Evolutionary conservation across 2,329 filamentous ascomycete genomes (phyloP), one percentile per base, ranked within the genome.

Genomic region (Claviceps citrina): DNA sequence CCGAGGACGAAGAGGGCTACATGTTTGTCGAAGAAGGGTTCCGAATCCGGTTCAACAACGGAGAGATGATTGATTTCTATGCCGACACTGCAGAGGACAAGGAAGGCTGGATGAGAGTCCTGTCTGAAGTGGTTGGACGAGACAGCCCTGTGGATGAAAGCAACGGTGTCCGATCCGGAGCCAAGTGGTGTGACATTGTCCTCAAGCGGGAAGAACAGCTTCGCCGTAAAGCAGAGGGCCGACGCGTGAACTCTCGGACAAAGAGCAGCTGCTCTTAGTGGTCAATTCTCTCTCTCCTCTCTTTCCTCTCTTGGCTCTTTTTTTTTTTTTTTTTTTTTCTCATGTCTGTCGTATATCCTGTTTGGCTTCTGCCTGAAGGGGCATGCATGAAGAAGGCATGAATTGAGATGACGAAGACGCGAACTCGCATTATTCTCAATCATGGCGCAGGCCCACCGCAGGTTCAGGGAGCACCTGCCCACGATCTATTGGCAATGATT

Each of bases 11-110:
- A 62, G 91, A 98, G 57, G 91, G 91, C 31, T 98, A 98, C 67
- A 94, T 95, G 83, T 98, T 98, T 58, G 89, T 98, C 39, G 91
- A 98, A 60, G 91, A 98, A 58, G 91, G 91, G 3, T 98, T 98
- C 79, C 84, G 91, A 31, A 93, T 98, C 57, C 85, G 89, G 43
- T 98, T 98, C 63, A 93, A 84, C 57, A 98, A 98, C 54, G 91
- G 91, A 45, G 91, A 98, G 63, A 78, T 94, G 47, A 98, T 98
- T 56, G 89, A 96, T 66, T 96, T 96, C 59, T 96, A 98, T 56
- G 91, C 89, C 54, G 89, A 96, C 60, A 87, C 77, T 25, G 74
- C 79, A 2, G 75, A 75, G 30, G 81, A 91, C 55, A 98, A 96
- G 64, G 84, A 94, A 34, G 81, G 78, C 40, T 98, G 91, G 91